Percentiles rank a stretch among this genome's conserved stretches.
phyloP scores from a whole-genome alignment of 139 green algal genomes.

The Pleodorina starrii region DNA sequence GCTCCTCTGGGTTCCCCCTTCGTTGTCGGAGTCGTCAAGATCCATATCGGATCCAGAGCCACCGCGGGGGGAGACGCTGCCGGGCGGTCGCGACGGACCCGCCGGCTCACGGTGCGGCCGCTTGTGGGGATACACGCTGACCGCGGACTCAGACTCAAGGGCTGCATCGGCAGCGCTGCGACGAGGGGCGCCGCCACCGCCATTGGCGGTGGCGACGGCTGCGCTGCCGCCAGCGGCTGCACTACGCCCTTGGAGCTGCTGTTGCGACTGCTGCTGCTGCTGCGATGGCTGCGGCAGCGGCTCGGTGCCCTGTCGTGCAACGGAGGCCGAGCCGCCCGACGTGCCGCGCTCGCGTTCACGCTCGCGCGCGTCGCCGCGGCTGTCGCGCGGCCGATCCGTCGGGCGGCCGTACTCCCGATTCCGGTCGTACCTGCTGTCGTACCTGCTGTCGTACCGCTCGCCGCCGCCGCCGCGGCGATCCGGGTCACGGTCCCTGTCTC shows the following conservation, averaged over 20 bases:
- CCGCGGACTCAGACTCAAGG: slow-evolving; percentile 11
- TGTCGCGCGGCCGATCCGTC: not conserved
- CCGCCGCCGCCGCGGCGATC: not conserved
- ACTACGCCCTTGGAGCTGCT: not conserved
- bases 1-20: not conserved
- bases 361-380: not conserved
- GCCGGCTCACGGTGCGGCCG: not conserved
- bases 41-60: slow-evolving; percentile 43
- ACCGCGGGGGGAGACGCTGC: not conserved
- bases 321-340: not conserved
- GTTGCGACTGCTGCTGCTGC: not conserved
- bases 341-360: not conserved
- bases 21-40: slow-evolving; percentile 34
- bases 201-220: not conserved
- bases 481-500: slow-evolving; percentile 3
- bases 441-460: slow-evolving; percentile 3
- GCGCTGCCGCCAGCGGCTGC: not conserved
- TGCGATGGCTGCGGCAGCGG: not conserved
- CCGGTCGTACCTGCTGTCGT: not conserved
- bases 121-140: slow-evolving; percentile 14
- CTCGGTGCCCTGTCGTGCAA: not conserved
- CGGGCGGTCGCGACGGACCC: not conserved
- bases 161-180: not conserved
- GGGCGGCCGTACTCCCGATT: not conserved
- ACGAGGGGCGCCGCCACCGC: not conserved